Conservation (phyloP, 441 rosid species). For the Daphne laureola region DNA sequence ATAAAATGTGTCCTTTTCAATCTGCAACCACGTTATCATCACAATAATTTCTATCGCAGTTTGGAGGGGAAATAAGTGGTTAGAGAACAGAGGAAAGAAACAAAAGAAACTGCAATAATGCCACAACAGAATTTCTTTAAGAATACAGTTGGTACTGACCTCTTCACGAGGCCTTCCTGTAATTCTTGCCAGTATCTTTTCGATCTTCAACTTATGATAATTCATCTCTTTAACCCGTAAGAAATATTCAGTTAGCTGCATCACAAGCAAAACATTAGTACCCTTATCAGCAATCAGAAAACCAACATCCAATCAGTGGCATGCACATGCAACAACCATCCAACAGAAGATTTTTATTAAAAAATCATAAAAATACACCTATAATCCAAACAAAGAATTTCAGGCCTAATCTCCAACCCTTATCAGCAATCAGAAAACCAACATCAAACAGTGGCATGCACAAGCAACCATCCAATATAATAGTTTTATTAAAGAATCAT, state of each 20-base stretch:
- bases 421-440: conserved; percentile 1
- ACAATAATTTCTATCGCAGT: background rate
- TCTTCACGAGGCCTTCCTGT: conserved; percentile 65
- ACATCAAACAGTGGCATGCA: no score
- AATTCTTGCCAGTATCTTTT: conserved; percentile 70
- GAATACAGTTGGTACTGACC: conserved; percentile 24
- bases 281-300: conserved; percentile 1
- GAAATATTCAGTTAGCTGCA: conserved; percentile 68
- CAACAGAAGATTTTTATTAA: no score
- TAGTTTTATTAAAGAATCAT: no score
- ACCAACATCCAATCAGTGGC: background rate
- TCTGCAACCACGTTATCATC: conserved; percentile 26
- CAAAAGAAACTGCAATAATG: background rate
- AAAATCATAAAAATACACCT: no score
- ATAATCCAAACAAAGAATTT: no score
- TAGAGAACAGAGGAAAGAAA: background rate
- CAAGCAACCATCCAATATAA: no score
- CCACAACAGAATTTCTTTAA: conserved; percentile 1
- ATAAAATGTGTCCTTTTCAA: conserved; percentile 71
- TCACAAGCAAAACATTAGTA: conserved; percentile 13
- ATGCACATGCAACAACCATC: no score
- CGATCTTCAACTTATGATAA: conserved; percentile 65
- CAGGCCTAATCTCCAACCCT: no score
- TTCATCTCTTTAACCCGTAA: conserved; percentile 72
- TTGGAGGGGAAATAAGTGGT: background rate